Percentiles rank a stretch among this genome's conserved stretches.
phyloP scores from a whole-genome alignment of 2,329 filamentous ascomycete species.

The Claviceps capensis region DNA sequence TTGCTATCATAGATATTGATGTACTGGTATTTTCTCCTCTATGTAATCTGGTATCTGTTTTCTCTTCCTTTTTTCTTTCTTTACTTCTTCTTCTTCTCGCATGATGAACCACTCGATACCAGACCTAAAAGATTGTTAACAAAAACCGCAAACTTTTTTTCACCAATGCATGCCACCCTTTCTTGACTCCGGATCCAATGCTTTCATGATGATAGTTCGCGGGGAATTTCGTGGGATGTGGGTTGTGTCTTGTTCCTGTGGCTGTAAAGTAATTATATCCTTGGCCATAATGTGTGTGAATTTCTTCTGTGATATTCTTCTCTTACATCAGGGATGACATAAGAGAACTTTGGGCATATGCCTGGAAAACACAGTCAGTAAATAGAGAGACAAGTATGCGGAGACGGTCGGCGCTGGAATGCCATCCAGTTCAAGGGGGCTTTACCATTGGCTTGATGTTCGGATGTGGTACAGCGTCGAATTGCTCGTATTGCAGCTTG shows the following conservation, averaged over 20 bases:
- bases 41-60: constrained; percentile 5
- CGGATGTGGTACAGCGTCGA: constrained; percentile 92
- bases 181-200: constrained; percentile 8
- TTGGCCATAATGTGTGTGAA: neutral
- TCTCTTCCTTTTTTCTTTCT: neutral
- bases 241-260: neutral
- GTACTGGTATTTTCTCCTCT: constrained; percentile 7
- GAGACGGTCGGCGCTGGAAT: constrained; percentile 3
- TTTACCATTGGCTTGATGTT: constrained; percentile 83
- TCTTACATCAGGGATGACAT: constrained; percentile 60
- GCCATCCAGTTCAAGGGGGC: constrained; percentile 1
- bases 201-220: neutral
- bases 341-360: constrained; percentile 74
- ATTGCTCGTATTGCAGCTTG: constrained; percentile 84
- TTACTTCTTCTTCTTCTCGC: neutral
- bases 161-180: constrained; percentile 2
- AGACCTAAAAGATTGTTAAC: neutral
- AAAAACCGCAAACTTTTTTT: neutral
- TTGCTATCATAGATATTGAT: constrained; percentile 4
- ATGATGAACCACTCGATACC: neutral
- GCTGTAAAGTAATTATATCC: neutral
- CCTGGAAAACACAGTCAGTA: constrained; percentile 31
- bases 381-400: neutral
- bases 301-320: neutral
- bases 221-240: too few species aligned